Base-by-base conservation (phyloP, 2,329 filamentous ascomycete species). In the Trichoderma cornu-damae region DNA sequence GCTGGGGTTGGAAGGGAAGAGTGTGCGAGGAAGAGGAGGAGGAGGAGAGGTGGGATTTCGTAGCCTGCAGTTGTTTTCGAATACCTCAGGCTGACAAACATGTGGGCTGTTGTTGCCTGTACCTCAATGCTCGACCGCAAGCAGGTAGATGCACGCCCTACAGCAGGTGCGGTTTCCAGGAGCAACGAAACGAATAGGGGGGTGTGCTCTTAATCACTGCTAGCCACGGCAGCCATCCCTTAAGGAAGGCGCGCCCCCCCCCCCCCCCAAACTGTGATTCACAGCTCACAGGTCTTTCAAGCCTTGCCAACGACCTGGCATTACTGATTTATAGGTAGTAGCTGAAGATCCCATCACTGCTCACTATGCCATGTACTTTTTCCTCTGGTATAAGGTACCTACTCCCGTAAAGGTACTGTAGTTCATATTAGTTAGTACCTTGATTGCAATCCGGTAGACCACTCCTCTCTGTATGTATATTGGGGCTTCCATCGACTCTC, bases 31-130 rank as follows among this genome's bases (percentile, higher is more conserved):
- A 30, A 9, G 40, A 46, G 6, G 30, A 42, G 18, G 24, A 8
- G 47, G 12, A n/a, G 32, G n/a, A 18, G 47, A 20, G 22, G 22
- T 6, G 24, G 24, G 24, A 22, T n/a, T 20, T 40, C 32, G 18
- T 16, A 32, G 28, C 5, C 35, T 16, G 18, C 7, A 16, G 7
- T 30, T 32, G 22, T 18, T 22, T 9, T 26, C 9, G 6, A 18
- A 54, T 42, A n/a, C n/a, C n/a, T n/a, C n/a, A 8, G 22, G 9
- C 26, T 16, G 42, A 24, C 42, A n/a, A n/a, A 55, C 40, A 32
- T 55, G 52, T 22, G 42, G 22, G 30, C 40, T n/a, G n/a, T 32
- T 22, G 18, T 7, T n/a, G 12, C 20, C 20, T 26, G 42, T 34
- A 30, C 40, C 16, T 30, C 32, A 9, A 46, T 9, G 22, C 32